phyloP scores from a whole-genome alignment of 1,284 basidiomycete genomes.

The Ustilago xerochloae region DNA sequence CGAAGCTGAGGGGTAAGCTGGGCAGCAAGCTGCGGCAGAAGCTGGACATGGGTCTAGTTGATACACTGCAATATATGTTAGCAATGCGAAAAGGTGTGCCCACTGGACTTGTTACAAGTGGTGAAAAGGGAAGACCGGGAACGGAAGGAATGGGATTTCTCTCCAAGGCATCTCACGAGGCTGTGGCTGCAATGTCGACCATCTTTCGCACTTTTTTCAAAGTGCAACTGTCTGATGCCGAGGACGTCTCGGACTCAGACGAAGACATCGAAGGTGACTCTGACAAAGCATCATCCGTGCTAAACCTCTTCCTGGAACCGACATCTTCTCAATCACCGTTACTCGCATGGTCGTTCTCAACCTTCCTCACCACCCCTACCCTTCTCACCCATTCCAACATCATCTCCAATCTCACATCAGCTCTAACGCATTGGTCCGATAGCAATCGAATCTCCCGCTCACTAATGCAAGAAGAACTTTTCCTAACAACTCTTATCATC shows the following conservation, averaged over 20 bases:
- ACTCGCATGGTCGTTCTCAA: constrained; percentile 21
- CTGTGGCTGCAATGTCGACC: constrained; percentile 10
- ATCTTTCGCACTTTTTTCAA: constrained; percentile 4
- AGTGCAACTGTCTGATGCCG: neutral
- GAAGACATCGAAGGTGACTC: neutral
- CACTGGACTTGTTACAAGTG: constrained; percentile 2
- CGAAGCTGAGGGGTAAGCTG: neutral
- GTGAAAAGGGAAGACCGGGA: constrained; percentile 14
- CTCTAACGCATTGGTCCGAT: constrained; percentile 22
- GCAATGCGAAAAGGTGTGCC: neutral
- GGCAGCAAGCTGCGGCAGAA: neutral
- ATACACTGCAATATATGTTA: constrained; percentile 14
- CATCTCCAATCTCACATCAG: neutral
- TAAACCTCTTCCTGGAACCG: neutral
- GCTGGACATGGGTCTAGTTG: constrained; percentile 8
- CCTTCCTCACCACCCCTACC: constrained; percentile 3
- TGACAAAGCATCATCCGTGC: neutral
- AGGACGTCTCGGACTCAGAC: constrained; percentile 2
- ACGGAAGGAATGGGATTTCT: constrained; percentile 24
- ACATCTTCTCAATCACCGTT: constrained; percentile 14
- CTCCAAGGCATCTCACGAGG: neutral
- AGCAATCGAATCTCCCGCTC: constrained; percentile 4
- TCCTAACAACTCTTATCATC: constrained; percentile 78
- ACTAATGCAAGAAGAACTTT: constrained; percentile 68
- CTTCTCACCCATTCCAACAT: neutral